Conservation (phyloP, 1,284 basidiomycete species). For the Bjerkandera adusta region DNA sequence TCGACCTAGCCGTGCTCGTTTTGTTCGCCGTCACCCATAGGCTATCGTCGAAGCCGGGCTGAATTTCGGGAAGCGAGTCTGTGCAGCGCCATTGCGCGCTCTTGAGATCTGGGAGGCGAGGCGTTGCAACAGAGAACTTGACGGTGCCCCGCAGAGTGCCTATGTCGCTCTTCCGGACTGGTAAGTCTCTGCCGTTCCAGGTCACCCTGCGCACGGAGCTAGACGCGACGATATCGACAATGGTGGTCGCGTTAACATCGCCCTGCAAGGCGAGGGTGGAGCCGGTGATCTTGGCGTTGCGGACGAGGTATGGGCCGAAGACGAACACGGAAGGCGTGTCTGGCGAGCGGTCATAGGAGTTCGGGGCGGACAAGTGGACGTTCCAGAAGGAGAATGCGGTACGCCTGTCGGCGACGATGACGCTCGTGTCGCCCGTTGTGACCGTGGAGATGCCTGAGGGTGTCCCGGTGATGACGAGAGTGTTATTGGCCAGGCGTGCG, state of each 20-base stretch:
- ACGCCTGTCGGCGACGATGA: constrained; percentile 40
- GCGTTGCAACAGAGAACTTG: constrained; percentile 21
- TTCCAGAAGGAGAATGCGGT: constrained; percentile 41
- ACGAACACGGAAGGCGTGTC: constrained; percentile 37
- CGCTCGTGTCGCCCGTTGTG: constrained; percentile 27
- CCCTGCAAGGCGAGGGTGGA: constrained; percentile 34
- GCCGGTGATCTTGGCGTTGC: constrained; percentile 34
- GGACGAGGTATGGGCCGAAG: constrained; percentile 46
- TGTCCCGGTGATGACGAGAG: constrained; percentile 32
- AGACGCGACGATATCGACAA: constrained; percentile 39
- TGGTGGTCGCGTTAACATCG: constrained; percentile 40
- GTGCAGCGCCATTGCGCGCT: constrained; percentile 38
- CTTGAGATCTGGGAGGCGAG: constrained; percentile 32
- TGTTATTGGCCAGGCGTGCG: constrained; percentile 13
- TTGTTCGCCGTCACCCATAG: constrained; percentile 42
- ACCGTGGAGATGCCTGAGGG: constrained; percentile 34
- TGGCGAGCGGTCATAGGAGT: constrained; percentile 25
- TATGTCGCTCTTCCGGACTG: constrained; percentile 21
- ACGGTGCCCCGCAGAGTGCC: constrained; percentile 32
- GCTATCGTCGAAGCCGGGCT: constrained; percentile 35
- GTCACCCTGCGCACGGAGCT: constrained; percentile 32
- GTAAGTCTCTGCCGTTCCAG: constrained; percentile 41
- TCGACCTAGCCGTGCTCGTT: constrained; percentile 38
- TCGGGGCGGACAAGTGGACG: constrained; percentile 26
- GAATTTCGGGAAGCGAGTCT: constrained; percentile 43